phyloP scores from a whole-genome alignment of 2,329 filamentous ascomycete species.

The Aspergillus tamarii region DNA sequence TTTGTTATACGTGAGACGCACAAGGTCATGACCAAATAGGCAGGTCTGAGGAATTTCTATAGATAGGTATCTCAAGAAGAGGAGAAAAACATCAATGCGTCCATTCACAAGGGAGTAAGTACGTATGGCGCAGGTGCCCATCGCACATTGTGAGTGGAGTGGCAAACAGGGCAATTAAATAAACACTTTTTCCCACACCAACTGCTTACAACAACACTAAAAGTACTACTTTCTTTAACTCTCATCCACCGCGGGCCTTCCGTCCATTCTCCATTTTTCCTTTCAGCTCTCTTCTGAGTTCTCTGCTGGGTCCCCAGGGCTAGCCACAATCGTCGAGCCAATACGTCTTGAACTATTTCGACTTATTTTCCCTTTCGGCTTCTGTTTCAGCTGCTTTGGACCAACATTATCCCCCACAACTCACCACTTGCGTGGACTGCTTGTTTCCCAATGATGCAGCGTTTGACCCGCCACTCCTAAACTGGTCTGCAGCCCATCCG shows the following conservation, averaged over 20 bases:
- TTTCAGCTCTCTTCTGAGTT: background rate
- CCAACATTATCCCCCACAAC: conserved; percentile 11
- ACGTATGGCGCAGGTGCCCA: background rate
- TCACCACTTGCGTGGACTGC: conserved; percentile 18
- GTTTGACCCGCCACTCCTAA: conserved; percentile 35
- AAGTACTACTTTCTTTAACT: background rate
- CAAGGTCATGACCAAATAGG: background rate
- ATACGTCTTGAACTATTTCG: background rate
- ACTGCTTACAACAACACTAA: background rate
- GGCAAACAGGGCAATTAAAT: conserved; percentile 4
- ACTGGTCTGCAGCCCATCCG: conserved; percentile 27
- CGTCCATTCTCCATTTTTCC: background rate
- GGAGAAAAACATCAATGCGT: background rate
- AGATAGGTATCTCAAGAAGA: background rate
- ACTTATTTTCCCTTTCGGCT: background rate
- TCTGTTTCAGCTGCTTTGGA: conserved; percentile 19
- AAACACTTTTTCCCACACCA: conserved; percentile 2
- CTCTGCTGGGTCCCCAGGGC: background rate
- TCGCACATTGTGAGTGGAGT: conserved; percentile 1
- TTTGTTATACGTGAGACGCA: background rate
- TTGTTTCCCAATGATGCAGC: conserved; percentile 32
- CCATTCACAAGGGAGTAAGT: background rate
- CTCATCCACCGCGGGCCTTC: background rate
- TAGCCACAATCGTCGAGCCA: conserved; percentile 4
- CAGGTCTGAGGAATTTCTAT: background rate